These are phyloP conservation scores for Pharnaceum exiguum DNA, from an alignment of 148 eudicot genomes.

Conservation along the genomic window DNA sequence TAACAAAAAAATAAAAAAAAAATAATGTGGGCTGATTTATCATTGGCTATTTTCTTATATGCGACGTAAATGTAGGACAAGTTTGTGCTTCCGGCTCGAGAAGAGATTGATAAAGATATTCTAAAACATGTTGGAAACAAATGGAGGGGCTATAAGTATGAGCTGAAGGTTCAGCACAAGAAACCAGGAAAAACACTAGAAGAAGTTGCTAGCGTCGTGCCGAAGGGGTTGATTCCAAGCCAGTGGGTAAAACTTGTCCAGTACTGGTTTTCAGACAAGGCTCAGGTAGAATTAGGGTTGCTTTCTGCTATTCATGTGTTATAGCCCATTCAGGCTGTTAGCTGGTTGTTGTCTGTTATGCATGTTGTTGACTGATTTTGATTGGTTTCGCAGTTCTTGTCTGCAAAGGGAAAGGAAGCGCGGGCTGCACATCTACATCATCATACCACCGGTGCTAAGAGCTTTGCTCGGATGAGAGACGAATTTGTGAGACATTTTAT, in stretches of 20 bases:
- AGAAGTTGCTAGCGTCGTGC: conserved; percentile 26
- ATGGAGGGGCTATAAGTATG: conserved; percentile 26
- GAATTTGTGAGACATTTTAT: conserved; percentile 25
- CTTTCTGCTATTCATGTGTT: neutral
- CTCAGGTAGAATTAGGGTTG: conserved; percentile 15
- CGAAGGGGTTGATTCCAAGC: conserved; percentile 23
- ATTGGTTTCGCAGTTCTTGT: conserved; percentile 19
- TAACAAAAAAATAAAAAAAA: no score
- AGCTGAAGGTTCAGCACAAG: conserved; percentile 25
- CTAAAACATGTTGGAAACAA: conserved; percentile 29
- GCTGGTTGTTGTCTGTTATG: neutral
- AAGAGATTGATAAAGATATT: conserved; percentile 23
- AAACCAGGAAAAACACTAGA: conserved; percentile 25
- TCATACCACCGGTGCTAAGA: conserved; percentile 31
- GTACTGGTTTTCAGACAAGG: conserved; percentile 32
- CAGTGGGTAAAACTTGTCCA: conserved; percentile 34
- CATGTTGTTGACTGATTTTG: neutral
- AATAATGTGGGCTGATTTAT: no score
- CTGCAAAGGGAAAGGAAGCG: conserved; percentile 27
- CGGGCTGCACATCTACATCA: conserved; percentile 28
- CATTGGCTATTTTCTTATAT: no score
- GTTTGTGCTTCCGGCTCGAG: conserved; percentile 23
- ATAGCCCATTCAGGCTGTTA: neutral
- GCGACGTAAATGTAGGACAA: conserved; percentile 20
- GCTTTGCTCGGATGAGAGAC: conserved; percentile 35